Conservation (phyloP, 2,329 filamentous ascomycete genomes). For the Fonsecaea monophora region DNA sequence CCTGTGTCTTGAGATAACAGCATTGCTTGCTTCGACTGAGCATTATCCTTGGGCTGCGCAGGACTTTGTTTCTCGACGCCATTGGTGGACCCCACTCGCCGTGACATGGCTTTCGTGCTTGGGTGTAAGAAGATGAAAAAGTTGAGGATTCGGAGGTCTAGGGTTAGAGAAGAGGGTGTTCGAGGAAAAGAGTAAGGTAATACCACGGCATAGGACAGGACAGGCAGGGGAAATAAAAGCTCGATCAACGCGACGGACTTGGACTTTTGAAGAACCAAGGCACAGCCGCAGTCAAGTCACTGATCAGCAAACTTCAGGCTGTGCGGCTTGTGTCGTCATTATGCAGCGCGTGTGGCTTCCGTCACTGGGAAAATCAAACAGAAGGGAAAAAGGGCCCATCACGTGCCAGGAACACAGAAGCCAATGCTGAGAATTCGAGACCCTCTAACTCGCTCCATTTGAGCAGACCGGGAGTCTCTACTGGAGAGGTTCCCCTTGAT, state of each 20-base stretch:
- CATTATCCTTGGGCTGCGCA: slow-evolving; percentile 41
- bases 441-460: neutral
- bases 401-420: slow-evolving; percentile 7
- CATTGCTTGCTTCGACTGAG: slow-evolving; percentile 58
- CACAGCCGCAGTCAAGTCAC: slow-evolving; percentile 23
- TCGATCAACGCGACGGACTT: neutral
- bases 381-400: slow-evolving; percentile 2
- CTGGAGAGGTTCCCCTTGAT: neutral
- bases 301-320: slow-evolving; percentile 1
- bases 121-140: neutral
- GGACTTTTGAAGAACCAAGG: slow-evolving; percentile 26
- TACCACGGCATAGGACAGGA: neutral
- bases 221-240: slow-evolving; percentile 3
- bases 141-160: neutral
- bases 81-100: slow-evolving; percentile 35
- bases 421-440: neutral
- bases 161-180: neutral
- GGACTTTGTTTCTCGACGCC: slow-evolving; percentile 30
- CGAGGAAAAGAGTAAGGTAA: neutral
- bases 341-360: slow-evolving; percentile 13
- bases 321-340: slow-evolving; percentile 26
- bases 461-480: neutral
- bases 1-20: slow-evolving; percentile 56
- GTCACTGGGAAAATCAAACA: neutral
- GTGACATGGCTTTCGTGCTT: slow-evolving; percentile 37